Base-by-base conservation (phyloP, 1,139 yeast genomes). In the Magnusiomyces tetraspermus region DNA sequence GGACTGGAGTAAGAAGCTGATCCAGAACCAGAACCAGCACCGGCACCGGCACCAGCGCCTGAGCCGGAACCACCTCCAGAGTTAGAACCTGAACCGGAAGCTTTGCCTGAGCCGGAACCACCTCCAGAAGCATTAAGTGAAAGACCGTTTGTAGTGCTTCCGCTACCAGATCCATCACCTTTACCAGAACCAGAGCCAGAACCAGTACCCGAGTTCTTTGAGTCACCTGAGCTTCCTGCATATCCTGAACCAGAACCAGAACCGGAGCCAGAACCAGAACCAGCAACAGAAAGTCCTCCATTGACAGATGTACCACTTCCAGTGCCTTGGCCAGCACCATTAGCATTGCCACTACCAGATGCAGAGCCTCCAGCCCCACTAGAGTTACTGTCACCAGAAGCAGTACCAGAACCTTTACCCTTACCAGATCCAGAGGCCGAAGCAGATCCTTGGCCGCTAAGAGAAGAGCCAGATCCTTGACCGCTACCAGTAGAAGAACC, bases 61-160 rank as follows among this genome's bases (percentile, higher is more conserved):
- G 40, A 36, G 19, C 40, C 40, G 15, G 40, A 13, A 36, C 40
- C 40, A 36, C 15, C 17, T 13, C 40, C 40, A 10, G 40, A 13
- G 15, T 23, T 19, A 5, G 46, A 3, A 43, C 46, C 46, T 26
- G 37, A 11, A 28, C 46, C 46, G n/a, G 37, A 28, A 23, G 37
- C 46, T 2, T 36, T n/a, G 24, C 46, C 46, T 3, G 46, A 23
- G 31, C 46, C 46, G 15, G 46, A 43, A 19, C 46, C 46, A 15
- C 23, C 37, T 4, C 46, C 46, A 19, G 37, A 28, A 43, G 46
- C 46, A 17, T 36, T 23, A 21, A 43, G 23, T 6, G 46, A 23
- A 19, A 43, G 37, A 28, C 46, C 46, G 23, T 21, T 15, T 11
- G 36, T 43, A 15, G 46, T 22, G n/a, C 33, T 23, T 5, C 46